Evolutionary conservation across 2,329 filamentous ascomycete genomes (phyloP).

Genomic region (Diplodia intermedia): DNA sequence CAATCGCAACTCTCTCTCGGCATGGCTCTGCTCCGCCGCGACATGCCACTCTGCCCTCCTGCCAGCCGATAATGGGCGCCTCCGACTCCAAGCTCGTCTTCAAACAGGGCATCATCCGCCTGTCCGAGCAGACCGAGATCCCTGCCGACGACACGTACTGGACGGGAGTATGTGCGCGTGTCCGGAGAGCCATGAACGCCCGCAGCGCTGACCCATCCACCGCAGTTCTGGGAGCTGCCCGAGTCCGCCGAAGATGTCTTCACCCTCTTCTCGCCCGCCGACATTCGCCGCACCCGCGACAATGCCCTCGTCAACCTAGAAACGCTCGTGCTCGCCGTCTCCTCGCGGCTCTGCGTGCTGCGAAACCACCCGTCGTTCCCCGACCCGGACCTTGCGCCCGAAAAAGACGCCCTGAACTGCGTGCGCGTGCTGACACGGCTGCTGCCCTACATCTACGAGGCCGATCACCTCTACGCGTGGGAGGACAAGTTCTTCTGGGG

Average conservation of each 20-base stretch:
- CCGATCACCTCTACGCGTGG: slow-evolving; percentile 81
- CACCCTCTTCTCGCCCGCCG: slow-evolving; percentile 83
- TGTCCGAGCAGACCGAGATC: slow-evolving; percentile 91
- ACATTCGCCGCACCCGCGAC: slow-evolving; percentile 85
- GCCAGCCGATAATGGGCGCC: slow-evolving; percentile 75
- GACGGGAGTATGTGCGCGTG: slow-evolving; percentile 73
- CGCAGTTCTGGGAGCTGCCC: slow-evolving; percentile 94
- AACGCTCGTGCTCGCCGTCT: slow-evolving; percentile 82
- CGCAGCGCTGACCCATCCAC: slow-evolving; percentile 19
- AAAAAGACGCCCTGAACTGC: slow-evolving; percentile 92
- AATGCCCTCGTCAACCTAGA: slow-evolving; percentile 85
- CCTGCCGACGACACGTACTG: slow-evolving; percentile 89
- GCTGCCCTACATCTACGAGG: slow-evolving; percentile 90
- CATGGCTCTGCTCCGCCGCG: slow-evolving; percentile 19
- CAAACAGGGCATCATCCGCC: slow-evolving; percentile 96
- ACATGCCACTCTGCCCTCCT: slow-evolving; percentile 29
- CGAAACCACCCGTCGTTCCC: slow-evolving; percentile 92
- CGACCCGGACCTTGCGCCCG: slow-evolving; percentile 79
- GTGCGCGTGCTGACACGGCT: slow-evolving; percentile 88
- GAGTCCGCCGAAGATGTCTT: slow-evolving; percentile 97
- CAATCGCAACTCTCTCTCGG: slow-evolving; percentile 27
- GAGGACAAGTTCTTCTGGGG: slow-evolving; percentile 95
- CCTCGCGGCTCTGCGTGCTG: slow-evolving; percentile 80
- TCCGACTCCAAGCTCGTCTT: slow-evolving; percentile 99
- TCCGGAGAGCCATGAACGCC: slow-evolving; percentile 9